Evolutionary conservation across 2,329 filamentous ascomycete species (phyloP).

Genomic region (Penicillium sp.): DNA sequence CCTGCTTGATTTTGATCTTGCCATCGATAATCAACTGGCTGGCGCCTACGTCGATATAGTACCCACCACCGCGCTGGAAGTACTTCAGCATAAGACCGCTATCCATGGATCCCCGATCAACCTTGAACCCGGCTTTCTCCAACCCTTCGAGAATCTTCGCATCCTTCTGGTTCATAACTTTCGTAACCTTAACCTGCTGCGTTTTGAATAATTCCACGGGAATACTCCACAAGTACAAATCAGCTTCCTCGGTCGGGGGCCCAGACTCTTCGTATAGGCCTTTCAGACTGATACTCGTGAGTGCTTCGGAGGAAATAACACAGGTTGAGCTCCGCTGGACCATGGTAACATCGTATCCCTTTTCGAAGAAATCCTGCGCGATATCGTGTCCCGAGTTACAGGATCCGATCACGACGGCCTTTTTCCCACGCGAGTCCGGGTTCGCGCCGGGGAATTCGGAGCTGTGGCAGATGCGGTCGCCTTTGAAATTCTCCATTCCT

Average conservation of each 20-base stretch:
- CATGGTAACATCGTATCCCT: conserved; percentile 63
- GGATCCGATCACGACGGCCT: conserved; percentile 61
- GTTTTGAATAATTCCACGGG: conserved; percentile 59
- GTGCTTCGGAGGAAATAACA: conserved; percentile 55
- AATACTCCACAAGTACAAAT: conserved; percentile 55
- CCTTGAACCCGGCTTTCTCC: conserved; percentile 54
- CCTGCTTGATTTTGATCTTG: conserved; percentile 61
- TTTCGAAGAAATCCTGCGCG: conserved; percentile 61
- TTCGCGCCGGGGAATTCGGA: conserved; percentile 54
- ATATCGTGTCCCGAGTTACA: conserved; percentile 68
- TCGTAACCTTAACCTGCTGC: conserved; percentile 47
- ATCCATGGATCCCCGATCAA: conserved; percentile 55
- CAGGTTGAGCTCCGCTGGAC: conserved; percentile 63
- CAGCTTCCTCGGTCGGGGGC: conserved; percentile 61
- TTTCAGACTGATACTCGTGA: conserved; percentile 51
- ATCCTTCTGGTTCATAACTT: conserved; percentile 34
- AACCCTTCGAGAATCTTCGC: conserved; percentile 43
- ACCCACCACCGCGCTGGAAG: conserved; percentile 61
- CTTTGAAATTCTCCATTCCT: conserved; percentile 52
- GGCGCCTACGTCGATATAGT: conserved; percentile 65
- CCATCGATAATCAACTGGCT: conserved; percentile 59
- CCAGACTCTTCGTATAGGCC: conserved; percentile 46
- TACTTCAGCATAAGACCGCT: conserved; percentile 59
- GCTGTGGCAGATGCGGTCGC: conserved; percentile 57
- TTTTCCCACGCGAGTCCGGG: conserved; percentile 49